phyloP scores from a whole-genome alignment of 192 early-diverging fungal species.

The Rhizophagus prolifer region DNA sequence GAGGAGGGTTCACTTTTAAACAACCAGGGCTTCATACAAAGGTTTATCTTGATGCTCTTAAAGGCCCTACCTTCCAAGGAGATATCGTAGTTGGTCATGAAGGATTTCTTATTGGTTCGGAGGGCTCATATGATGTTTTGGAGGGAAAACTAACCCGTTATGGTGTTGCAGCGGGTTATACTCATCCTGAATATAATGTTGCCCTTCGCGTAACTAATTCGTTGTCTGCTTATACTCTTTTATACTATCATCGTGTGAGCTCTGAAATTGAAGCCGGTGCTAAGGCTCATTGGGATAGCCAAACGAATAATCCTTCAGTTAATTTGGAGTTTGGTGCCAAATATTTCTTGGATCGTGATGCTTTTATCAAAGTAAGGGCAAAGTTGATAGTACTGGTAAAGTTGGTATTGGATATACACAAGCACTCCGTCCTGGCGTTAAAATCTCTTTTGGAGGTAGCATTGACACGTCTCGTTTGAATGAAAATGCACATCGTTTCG shows the following conservation, averaged over 20 bases:
- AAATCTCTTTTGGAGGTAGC: constrained; percentile 87
- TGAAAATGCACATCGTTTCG: constrained; percentile 95
- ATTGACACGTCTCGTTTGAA: constrained; percentile 92
- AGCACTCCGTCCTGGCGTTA: constrained; percentile 88
- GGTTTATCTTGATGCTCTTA: constrained; percentile 89
- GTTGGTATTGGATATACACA: constrained; percentile 95
- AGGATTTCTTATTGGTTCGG: constrained; percentile 89
- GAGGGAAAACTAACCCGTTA: constrained; percentile 85
- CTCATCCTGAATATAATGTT: constrained; percentile 83
- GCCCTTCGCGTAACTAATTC: constrained; percentile 90
- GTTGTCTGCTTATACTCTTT: constrained; percentile 83
- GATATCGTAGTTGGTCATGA: constrained; percentile 89
- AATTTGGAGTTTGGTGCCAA: constrained; percentile 93
- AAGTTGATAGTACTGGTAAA: constrained; percentile 79
- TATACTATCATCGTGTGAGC: constrained; percentile 97
- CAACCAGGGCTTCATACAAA: constrained; percentile 91
- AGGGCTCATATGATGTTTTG: constrained; percentile 91
- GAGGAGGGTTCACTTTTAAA: constrained; percentile 90
- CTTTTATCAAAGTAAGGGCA: constrained; percentile 82
- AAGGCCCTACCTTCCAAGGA: constrained; percentile 85
- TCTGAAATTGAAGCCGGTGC: constrained; percentile 91
- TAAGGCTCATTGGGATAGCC: constrained; percentile 87
- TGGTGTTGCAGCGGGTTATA: constrained; percentile 85
- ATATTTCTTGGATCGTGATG: constrained; percentile 83
- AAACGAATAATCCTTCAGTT: constrained; percentile 64